Evolutionary conservation across 192 early-diverging fungal species (phyloP).

Genomic region (Radiomyces spectabilis): DNA sequence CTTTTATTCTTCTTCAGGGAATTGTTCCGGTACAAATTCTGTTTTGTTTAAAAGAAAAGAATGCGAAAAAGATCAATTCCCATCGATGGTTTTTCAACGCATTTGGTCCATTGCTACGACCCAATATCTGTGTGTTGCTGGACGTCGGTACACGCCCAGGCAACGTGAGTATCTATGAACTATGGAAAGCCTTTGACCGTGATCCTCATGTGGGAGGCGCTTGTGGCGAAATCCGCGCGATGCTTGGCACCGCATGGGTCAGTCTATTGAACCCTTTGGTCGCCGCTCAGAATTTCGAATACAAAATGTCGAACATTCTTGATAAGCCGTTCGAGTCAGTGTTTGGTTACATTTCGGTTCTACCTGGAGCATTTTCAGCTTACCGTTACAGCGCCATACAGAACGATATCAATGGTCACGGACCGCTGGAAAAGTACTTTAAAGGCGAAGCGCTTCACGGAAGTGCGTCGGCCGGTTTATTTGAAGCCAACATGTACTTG

Average conservation of each 20-base stretch:
- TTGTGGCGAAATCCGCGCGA: slow-evolving; percentile 72
- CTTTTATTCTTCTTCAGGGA: slow-evolving; percentile 22
- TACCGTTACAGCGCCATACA: slow-evolving; percentile 61
- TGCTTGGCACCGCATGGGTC: slow-evolving; percentile 35
- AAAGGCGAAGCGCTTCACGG: slow-evolving; percentile 50
- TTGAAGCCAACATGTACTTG: slow-evolving; percentile 49
- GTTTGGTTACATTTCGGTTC: slow-evolving; percentile 72
- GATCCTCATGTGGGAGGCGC: slow-evolving; percentile 66
- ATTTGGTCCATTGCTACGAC: slow-evolving; percentile 55
- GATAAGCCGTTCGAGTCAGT: slow-evolving; percentile 71
- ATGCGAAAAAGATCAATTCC: slow-evolving; percentile 68
- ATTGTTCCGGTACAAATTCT: slow-evolving; percentile 63
- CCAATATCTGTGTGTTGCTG: slow-evolving; percentile 61
- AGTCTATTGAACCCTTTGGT: slow-evolving; percentile 68
- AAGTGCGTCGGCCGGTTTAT: slow-evolving; percentile 52
- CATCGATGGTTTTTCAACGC: slow-evolving; percentile 78
- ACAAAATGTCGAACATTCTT: slow-evolving; percentile 74
- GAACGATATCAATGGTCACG: slow-evolving; percentile 29
- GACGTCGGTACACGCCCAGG: slow-evolving; percentile 72
- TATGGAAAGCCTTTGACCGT: slow-evolving; percentile 59
- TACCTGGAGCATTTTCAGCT: slow-evolving; percentile 78
- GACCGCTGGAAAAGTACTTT: slow-evolving; percentile 64
- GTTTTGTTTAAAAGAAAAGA: slow-evolving; percentile 79
- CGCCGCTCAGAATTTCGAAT: slow-evolving; percentile 73
- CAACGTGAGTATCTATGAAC: slow-evolving; percentile 40